Evolutionary conservation across 495 filamentous ascomycete genomes (phyloP).

Genomic region (Lasiosphaeriaceae sp.): DNA sequence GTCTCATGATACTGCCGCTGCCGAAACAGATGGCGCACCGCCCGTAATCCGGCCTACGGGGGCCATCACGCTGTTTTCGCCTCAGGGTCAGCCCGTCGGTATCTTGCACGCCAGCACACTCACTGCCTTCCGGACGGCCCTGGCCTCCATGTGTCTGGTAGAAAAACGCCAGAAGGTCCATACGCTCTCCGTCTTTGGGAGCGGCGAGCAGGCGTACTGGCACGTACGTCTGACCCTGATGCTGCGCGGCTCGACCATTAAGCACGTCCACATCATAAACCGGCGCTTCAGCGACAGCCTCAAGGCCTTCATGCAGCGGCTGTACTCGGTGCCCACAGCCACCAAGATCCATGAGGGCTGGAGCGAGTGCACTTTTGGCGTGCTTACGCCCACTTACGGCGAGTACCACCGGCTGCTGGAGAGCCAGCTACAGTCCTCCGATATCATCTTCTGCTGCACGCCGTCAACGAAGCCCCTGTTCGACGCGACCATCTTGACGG

Average conservation of each 20-base stretch:
- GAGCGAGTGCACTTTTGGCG: constrained; percentile 59
- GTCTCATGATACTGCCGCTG: constrained; percentile 2
- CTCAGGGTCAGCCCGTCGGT: constrained; percentile 65
- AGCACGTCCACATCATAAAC: constrained; percentile 76
- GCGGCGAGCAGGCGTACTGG: constrained; percentile 90
- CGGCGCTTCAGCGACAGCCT: constrained; percentile 56
- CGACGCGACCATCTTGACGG: constrained; percentile 56
- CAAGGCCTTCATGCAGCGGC: constrained; percentile 49
- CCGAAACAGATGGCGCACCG: constrained; percentile 9
- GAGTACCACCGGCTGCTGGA: constrained; percentile 67
- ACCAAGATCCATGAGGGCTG: constrained; percentile 52
- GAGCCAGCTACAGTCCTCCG: constrained; percentile 61
- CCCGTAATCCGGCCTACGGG: constrained; percentile 65
- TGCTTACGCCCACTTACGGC: constrained; percentile 65
- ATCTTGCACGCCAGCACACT: constrained; percentile 81
- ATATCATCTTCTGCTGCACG: constrained; percentile 73
- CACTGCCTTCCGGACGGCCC: constrained; percentile 90
- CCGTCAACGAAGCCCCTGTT: constrained; percentile 47
- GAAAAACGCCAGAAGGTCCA: constrained; percentile 64
- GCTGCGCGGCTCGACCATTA: constrained; percentile 66
- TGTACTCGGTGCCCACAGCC: constrained; percentile 50
- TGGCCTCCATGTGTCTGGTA: constrained; percentile 73
- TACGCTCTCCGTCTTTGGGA: constrained; percentile 81
- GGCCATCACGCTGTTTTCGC: constrained; percentile 67
- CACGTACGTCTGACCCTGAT: constrained; percentile 79